Evolutionary conservation across 2,329 filamentous ascomycete genomes (phyloP).

Genomic region (Neonectria sp.): DNA sequence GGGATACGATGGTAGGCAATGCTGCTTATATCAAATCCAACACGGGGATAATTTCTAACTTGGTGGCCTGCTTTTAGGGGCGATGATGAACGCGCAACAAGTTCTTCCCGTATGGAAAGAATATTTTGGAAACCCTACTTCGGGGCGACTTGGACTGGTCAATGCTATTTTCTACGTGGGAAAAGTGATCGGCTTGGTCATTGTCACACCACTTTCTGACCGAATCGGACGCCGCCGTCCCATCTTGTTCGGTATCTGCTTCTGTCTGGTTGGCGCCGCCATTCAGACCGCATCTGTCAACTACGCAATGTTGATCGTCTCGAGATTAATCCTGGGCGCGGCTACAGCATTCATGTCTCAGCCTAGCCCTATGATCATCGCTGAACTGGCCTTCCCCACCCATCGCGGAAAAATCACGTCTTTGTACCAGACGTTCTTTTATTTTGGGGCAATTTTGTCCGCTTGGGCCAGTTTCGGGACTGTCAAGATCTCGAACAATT

Average conservation of each 20-base stretch:
- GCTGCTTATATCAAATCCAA: too few species aligned
- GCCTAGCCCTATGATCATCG: slow-evolving; percentile 48
- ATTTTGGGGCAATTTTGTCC: slow-evolving; percentile 42
- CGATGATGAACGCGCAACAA: slow-evolving; percentile 61
- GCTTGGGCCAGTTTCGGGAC: slow-evolving; percentile 44
- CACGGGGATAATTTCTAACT: too few species aligned
- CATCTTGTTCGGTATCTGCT: slow-evolving; percentile 50
- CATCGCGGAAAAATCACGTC: slow-evolving; percentile 49
- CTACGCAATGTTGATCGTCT: slow-evolving; percentile 45
- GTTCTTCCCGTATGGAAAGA: slow-evolving; percentile 55
- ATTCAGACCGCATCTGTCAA: slow-evolving; percentile 48
- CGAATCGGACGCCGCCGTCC: slow-evolving; percentile 56
- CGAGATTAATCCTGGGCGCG: slow-evolving; percentile 49
- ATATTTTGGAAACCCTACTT: slow-evolving; percentile 54
- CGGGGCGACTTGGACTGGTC: slow-evolving; percentile 51
- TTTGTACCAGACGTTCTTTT: slow-evolving; percentile 42
- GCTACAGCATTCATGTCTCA: slow-evolving; percentile 44
- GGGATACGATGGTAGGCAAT: too few species aligned
- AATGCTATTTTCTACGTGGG: slow-evolving; percentile 55
- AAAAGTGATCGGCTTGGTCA: slow-evolving; percentile 52
- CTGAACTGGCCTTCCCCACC: slow-evolving; percentile 50
- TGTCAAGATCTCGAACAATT: slow-evolving; percentile 7
- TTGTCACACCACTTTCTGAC: slow-evolving; percentile 53
- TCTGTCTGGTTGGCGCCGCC: slow-evolving; percentile 46
- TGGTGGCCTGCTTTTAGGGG: too few species aligned